Percentiles rank a stretch among this genome's conserved stretches.
Conservation (phyloP, 805 yeast species). For the Priceomyces medius region DNA sequence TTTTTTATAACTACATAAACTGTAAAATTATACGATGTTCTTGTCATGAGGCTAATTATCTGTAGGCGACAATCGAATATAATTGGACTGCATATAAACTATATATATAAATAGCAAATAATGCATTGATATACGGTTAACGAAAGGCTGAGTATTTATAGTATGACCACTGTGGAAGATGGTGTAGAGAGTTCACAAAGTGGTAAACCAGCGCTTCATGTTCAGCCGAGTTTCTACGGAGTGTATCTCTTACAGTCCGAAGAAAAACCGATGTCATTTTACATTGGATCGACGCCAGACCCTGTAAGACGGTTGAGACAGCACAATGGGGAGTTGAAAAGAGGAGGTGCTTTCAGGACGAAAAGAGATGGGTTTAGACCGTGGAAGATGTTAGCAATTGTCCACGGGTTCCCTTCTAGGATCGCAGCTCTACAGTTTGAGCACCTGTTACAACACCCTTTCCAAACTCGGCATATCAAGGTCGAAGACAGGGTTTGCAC, state of each 20-base stretch:
- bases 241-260: constrained; percentile 68
- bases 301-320: constrained; percentile 68
- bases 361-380: constrained; percentile 59
- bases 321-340: constrained; percentile 66
- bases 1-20: not conserved
- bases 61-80: not conserved
- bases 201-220: constrained; percentile 3
- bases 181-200: too few species aligned
- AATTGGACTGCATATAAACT: not conserved
- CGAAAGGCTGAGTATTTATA: too few species aligned
- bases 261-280: constrained; percentile 57
- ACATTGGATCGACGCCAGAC: constrained; percentile 81
- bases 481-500: constrained; percentile 35
- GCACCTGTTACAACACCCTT: constrained; percentile 79
- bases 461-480: constrained; percentile 60
- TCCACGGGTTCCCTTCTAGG: constrained; percentile 71
- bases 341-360: constrained; percentile 73
- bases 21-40: not conserved
- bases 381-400: constrained; percentile 65
- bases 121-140: too few species aligned
- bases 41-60: not conserved
- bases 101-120: not conserved
- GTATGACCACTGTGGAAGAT: too few species aligned
- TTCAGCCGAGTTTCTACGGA: constrained; percentile 53
- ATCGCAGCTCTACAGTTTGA: constrained; percentile 74